Evolutionary conservation across 2,329 filamentous ascomycete species (phyloP).

Genomic region (Arthrobotrys musiformis): DNA sequence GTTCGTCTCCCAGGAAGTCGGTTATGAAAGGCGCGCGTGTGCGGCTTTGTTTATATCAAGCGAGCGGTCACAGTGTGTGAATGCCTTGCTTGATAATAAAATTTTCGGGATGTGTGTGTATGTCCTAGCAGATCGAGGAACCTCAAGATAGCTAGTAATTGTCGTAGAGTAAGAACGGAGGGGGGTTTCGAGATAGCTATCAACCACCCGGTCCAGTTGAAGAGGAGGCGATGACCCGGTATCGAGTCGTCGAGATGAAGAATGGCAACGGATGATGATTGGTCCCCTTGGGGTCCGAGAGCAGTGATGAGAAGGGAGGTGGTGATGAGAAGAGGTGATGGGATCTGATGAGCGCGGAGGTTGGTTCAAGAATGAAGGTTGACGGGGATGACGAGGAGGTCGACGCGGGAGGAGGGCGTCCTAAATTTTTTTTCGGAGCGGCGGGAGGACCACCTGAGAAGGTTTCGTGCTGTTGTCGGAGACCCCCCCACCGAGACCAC

Average conservation of each 20-base stretch:
- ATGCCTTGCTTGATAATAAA: neutral
- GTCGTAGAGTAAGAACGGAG: neutral
- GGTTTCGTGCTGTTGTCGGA: constrained; percentile 52
- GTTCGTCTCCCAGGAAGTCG: neutral
- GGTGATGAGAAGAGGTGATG: constrained; percentile 22
- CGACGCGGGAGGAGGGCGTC: constrained; percentile 35
- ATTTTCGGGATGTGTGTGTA: constrained; percentile 6
- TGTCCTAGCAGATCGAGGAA: neutral
- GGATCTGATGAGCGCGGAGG: constrained; percentile 9
- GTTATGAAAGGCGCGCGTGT: constrained; percentile 28
- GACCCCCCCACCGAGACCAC: constrained; percentile 56
- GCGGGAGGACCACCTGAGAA: constrained; percentile 35
- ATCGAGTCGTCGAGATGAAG: neutral
- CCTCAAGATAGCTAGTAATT: neutral
- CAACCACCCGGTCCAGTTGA: constrained; percentile 1
- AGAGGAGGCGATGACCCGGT: constrained; percentile 5
- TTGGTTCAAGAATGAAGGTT: constrained; percentile 28
- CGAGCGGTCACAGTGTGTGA: neutral
- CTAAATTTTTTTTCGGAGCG: constrained; percentile 45
- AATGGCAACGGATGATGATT: constrained; percentile 2
- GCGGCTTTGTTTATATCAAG: constrained; percentile 42
- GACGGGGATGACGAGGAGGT: constrained; percentile 39
- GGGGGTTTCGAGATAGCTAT: constrained; percentile 8
- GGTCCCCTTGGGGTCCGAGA: neutral
- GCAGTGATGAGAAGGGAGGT: neutral